phyloP scores from a whole-genome alignment of 306 rosid genomes.

The Ammopiptanthus mongolicus region DNA sequence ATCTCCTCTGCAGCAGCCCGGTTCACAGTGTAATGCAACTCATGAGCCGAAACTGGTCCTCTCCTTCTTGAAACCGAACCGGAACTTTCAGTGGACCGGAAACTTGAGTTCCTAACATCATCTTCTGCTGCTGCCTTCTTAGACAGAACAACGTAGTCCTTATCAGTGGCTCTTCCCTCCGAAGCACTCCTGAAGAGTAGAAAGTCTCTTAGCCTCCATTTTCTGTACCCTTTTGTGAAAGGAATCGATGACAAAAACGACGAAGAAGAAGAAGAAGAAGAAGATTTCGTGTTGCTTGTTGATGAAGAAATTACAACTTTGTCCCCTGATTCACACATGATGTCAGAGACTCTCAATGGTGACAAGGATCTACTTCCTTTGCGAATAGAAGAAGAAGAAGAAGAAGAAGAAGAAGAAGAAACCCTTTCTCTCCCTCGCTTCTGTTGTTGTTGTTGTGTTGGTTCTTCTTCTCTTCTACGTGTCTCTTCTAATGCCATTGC shows the following conservation, averaged over 20 bases:
- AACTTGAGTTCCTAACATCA: conserved; percentile 63
- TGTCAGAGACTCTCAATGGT: conserved; percentile 67
- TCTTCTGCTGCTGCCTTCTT: conserved; percentile 42
- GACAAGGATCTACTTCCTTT: conserved; percentile 73
- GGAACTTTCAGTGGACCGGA: conserved; percentile 68
- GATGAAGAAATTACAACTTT: conserved; percentile 32
- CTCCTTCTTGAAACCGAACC: conserved; percentile 66
- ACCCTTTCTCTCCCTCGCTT: conserved; percentile 49
- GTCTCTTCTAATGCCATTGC: conserved; percentile 41
- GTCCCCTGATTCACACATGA: conserved; percentile 30
- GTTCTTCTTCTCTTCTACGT: background rate
- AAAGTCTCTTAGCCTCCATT: conserved; percentile 73
- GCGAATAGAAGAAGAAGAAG: conserved; percentile 12
- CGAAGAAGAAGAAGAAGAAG: conserved; percentile 4
- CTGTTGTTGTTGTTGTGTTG: background rate
- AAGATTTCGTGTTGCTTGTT: conserved; percentile 27
- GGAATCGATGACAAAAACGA: conserved; percentile 62
- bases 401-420: background rate
- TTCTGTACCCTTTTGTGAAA: conserved; percentile 54
- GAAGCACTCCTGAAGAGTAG: conserved; percentile 84
- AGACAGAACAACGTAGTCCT: conserved; percentile 44
- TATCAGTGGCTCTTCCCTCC: conserved; percentile 73
- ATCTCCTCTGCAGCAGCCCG: conserved; percentile 86
- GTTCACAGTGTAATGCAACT: conserved; percentile 77
- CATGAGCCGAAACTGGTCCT: conserved; percentile 81